Conservation (phyloP, 2,329 filamentous ascomycete species). For the Parafenestella ontariensis region DNA sequence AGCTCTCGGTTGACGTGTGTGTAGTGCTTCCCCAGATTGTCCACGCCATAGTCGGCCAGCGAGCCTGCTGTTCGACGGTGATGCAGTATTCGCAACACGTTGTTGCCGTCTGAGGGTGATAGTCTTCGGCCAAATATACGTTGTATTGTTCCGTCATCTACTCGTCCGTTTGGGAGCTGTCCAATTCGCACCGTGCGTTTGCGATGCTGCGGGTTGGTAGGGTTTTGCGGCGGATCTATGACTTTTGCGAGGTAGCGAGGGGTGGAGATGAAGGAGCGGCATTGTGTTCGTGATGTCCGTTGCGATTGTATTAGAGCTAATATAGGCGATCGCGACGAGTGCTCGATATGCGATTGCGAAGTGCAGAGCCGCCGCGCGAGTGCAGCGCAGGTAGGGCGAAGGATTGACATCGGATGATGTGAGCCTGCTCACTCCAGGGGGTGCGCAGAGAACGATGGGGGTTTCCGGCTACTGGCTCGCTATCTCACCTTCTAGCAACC, state of each 20-base stretch:
- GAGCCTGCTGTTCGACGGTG: slow-evolving; percentile 49
- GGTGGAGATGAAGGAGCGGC: slow-evolving; percentile 33
- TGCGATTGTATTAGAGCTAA: slow-evolving; percentile 29
- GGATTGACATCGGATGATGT: slow-evolving; percentile 35
- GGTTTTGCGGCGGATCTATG: slow-evolving; percentile 30
- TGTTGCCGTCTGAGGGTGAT: slow-evolving; percentile 41
- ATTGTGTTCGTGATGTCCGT: slow-evolving; percentile 18
- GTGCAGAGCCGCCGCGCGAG: slow-evolving; percentile 40
- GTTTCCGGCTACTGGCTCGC: not conserved
- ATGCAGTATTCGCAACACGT: slow-evolving; percentile 48
- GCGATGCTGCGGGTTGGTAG: slow-evolving; percentile 25
- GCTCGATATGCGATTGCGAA: slow-evolving; percentile 23
- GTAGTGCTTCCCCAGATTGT: slow-evolving; percentile 39
- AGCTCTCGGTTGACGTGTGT: slow-evolving; percentile 33
- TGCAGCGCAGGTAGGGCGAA: slow-evolving; percentile 35
- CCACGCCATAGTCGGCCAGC: slow-evolving; percentile 50
- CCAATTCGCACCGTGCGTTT: slow-evolving; percentile 44
- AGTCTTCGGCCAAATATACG: slow-evolving; percentile 43
- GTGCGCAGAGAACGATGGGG: not conserved
- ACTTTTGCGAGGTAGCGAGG: slow-evolving; percentile 33
- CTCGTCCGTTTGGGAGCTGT: slow-evolving; percentile 36
- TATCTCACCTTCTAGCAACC: slow-evolving; percentile 1
- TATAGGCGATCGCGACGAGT: slow-evolving; percentile 23
- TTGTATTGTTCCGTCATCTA: slow-evolving; percentile 31
- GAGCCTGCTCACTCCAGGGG: slow-evolving; percentile 10